Base-by-base conservation (phyloP, 163 green algal genomes). In the Volvox carteri region DNA sequence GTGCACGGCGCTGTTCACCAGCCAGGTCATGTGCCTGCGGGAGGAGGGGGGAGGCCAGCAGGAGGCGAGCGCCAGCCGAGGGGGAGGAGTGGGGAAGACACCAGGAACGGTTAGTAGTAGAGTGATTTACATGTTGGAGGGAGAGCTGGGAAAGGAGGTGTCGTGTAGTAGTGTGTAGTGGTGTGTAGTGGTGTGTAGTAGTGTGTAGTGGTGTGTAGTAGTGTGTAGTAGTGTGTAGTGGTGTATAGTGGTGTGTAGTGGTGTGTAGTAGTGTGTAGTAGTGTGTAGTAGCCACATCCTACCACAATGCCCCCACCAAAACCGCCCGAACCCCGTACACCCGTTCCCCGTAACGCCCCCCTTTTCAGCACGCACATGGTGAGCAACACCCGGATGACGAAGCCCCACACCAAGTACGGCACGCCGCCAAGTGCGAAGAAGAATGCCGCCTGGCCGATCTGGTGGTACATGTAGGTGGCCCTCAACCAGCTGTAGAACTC, bases 401-500 rank as follows among this genome's bases (percentile, higher is more conserved):
- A 92, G 81, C 88, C 88, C 85, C 85, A 89, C 21, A 92, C 78
- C 46, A 92, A 42, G 88, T 90, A 92, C 16, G 88, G 88, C 41
- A 90, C 46, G 4, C 87, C 87, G 18, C 87, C 87, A 79, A 84
- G 87, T 37, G 77, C 4, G 48, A 83, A 87, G 60, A 92, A 87
- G 70, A 85, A 85, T 11, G 35, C 28, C 21, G 37, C 78, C 70
- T 88, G 79, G 25, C 87, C 80, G n/a, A 92, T 12, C 81, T 90
- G 80, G 65, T 92, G 88, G 52, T 80, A 92, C 88, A 89, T 92
- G 88, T 93, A 94, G 39, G 91, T 94, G 18, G 87, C 41, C 0
- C 91, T 72, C n/a, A 94, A 76, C 91, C 91, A 92, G 37, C n/a
- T 72, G 62, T 93, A 94, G 56, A 94, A 94, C 18, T 78, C 84